Conservation (phyloP, 257 asterid species). For the Solanum rostratum region DNA sequence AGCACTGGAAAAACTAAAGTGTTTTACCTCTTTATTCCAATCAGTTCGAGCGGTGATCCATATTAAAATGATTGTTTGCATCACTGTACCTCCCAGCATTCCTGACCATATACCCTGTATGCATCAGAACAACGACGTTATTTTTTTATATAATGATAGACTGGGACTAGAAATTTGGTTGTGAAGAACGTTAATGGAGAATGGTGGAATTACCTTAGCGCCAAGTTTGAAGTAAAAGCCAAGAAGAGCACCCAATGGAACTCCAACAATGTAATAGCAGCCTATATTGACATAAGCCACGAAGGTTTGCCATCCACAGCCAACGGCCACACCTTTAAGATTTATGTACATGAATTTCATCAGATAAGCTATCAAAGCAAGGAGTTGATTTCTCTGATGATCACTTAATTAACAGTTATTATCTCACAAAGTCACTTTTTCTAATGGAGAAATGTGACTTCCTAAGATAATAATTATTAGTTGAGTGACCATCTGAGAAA, state of each 20-base stretch:
- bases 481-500: not conserved
- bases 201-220: slow-evolving; percentile 9
- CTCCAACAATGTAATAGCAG: slow-evolving; percentile 22
- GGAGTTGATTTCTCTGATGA: not conserved
- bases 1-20: not conserved
- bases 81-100: slow-evolving; percentile 48
- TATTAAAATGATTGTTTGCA: slow-evolving; percentile 48
- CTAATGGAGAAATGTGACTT: not conserved
- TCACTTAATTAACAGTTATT: not conserved
- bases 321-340: slow-evolving; percentile 23
- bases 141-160: not conserved
- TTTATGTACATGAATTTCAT: not conserved
- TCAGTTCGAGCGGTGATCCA: slow-evolving; percentile 52
- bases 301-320: slow-evolving; percentile 33
- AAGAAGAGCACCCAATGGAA: slow-evolving; percentile 17
- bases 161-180: not conserved
- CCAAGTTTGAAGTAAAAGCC: slow-evolving; percentile 19
- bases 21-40: slow-evolving; percentile 51
- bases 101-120: slow-evolving; percentile 67
- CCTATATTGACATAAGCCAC: slow-evolving; percentile 27
- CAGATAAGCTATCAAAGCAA: not conserved
- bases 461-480: not conserved
- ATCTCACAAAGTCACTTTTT: too few species aligned
- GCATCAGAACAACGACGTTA: not conserved
- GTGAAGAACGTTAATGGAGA: not conserved